Base-by-base conservation (phyloP, 495 filamentous ascomycete species). In the Daldinia decipiens region DNA sequence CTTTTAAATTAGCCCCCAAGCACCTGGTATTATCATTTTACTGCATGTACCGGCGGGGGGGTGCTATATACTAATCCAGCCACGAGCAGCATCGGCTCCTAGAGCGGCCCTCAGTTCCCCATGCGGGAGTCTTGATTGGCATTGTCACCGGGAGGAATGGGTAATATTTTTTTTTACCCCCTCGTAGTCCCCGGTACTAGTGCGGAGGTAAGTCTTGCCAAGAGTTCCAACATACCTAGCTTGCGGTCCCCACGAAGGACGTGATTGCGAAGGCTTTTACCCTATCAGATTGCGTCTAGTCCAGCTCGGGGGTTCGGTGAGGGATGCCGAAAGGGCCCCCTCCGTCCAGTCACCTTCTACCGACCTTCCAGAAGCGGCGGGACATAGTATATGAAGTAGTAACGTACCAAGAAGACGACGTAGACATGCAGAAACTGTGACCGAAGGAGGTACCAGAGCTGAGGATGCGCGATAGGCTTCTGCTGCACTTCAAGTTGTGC, bases 231-330 rank as follows among this genome's bases (percentile, higher is more conserved):
- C 61, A 66, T 73, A 68, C 60, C 65, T 66, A 65, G 67, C 56
- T 65, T 57, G 62, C 34, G 54, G 65, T 74, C 67, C 54, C 58
- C 67, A 70, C 62, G 67, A 62, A 66, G 63, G 65, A 64, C 47
- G 58, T 67, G 66, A 70, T 70, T 70, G 71, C 71, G 61, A 73
- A 43, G 26, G n/a, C 29, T 7, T 62, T 73, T 65, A 68, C 24
- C 70, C 70, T 73, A 73, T 73, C 65, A 68, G 50, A 56, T 67
- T 24, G 53, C 62, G 45, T 38, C 63, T 70, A 72, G 54, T 58
- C 66, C 72, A 70, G 69, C 74, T 74, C 74, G 74, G 74, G 72
- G 68, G 69, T 74, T 77, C 74, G 74, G 74, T 77, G 74, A 77
- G 73, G 74, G 63, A 69, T 75, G 74, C 74, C 74, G 74, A 77